phyloP scores from a whole-genome alignment of 1,139 yeast species.

The Meyerozyma sp. region DNA sequence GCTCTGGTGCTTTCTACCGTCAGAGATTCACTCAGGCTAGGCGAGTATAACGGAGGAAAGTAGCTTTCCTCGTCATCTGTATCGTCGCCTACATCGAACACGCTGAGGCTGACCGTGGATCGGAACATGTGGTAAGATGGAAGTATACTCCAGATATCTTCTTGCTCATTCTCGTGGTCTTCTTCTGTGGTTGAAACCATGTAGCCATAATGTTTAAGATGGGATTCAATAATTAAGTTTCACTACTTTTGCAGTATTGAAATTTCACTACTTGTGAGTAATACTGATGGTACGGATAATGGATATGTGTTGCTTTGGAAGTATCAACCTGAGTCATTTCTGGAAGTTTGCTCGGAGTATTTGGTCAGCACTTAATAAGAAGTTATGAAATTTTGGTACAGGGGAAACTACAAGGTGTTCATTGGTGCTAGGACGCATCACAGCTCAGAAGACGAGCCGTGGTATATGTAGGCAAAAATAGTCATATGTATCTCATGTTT shows the following conservation, averaged over 20 bases:
- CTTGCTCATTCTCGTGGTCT: not conserved
- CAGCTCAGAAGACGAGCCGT: no score
- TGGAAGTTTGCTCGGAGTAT: not conserved
- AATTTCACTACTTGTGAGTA: no score
- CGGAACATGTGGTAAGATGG: constrained; percentile 2
- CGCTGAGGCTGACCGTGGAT: not conserved
- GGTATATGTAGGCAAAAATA: no score
- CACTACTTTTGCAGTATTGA: no score
- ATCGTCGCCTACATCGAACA: not conserved
- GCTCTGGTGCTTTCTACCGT: not conserved
- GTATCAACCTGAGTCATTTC: not conserved
- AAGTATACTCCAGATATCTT: constrained; percentile 1
- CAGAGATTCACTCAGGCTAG: not conserved
- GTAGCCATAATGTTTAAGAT: not conserved
- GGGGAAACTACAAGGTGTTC: no score
- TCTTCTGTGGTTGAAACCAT: not conserved
- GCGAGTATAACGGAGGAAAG: not conserved
- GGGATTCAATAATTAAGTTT: not conserved
- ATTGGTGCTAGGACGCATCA: no score
- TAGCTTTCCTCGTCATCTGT: not conserved
- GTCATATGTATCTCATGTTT: no score
- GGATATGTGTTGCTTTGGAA: no score
- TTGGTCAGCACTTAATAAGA: not conserved
- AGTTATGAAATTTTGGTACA: not conserved
- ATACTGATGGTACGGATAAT: no score